phyloP scores from a whole-genome alignment of 1,139 yeast species.

The Pichia sp. region DNA sequence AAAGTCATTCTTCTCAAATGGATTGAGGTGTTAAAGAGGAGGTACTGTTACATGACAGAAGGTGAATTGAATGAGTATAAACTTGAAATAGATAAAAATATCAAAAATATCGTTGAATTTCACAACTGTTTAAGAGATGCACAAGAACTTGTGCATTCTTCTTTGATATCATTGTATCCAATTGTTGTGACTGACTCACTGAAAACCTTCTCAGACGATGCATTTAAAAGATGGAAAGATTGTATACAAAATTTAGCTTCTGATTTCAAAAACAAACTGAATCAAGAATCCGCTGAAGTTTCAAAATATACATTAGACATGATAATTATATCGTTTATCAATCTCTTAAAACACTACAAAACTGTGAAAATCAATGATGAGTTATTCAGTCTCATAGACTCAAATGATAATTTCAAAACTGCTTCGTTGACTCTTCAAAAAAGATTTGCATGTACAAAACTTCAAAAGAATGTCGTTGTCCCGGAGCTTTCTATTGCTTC shows the following conservation, averaged over 20 bases:
- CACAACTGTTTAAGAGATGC: slow-evolving; percentile 1
- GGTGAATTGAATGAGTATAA: not conserved
- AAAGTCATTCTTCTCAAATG: slow-evolving; percentile 2
- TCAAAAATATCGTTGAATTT: not conserved
- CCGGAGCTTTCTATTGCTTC: slow-evolving; percentile 4
- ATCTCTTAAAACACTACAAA: slow-evolving; percentile 1
- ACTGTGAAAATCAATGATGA: not conserved
- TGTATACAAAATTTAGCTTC: not conserved
- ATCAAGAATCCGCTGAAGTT: not conserved
- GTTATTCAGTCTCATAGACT: not conserved
- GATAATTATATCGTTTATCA: slow-evolving; percentile 6
- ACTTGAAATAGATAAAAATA: not conserved
- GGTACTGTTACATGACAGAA: slow-evolving; percentile 3
- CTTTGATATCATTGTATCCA: slow-evolving; percentile 4
- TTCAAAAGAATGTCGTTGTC: not conserved
- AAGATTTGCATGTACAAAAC: slow-evolving; percentile 4
- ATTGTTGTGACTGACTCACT: not conserved
- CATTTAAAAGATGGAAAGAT: not conserved
- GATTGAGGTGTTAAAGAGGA: slow-evolving; percentile 8
- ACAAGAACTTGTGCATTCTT: not conserved
- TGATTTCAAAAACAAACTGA: not conserved
- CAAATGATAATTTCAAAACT: slow-evolving; percentile 8
- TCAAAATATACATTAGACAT: slow-evolving; percentile 2
- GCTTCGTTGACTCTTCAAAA: slow-evolving; percentile 12
- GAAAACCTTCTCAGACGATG: not conserved